Evolutionary conservation across 257 asterid species (phyloP).

Genomic region (Striga asiatica): DNA sequence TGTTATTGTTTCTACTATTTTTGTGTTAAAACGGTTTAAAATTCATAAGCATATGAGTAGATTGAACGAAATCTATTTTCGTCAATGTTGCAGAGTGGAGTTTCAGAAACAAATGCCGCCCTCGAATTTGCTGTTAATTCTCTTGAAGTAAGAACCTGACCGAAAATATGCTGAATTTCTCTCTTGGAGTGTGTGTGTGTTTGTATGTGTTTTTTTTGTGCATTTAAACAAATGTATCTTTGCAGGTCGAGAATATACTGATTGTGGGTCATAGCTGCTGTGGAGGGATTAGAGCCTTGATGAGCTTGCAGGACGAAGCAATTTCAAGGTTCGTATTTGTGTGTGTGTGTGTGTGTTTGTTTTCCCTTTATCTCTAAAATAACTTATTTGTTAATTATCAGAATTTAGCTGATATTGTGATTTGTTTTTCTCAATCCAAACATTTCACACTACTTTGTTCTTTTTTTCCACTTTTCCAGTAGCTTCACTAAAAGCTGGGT

Average conservation of each 20-base stretch:
- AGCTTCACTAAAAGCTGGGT: slow-evolving; percentile 88
- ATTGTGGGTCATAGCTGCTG: slow-evolving; percentile 93
- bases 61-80: too few species aligned
- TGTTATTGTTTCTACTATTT: too few species aligned
- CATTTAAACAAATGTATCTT: too few species aligned
- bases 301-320: slow-evolving; percentile 71
- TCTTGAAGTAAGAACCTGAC: slow-evolving; percentile 56
- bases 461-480: slow-evolving; percentile 35
- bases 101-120: slow-evolving; percentile 93
- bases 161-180: background rate
- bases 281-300: slow-evolving; percentile 92
- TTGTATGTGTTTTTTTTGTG: background rate
- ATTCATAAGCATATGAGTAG: too few species aligned
- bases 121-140: slow-evolving; percentile 89
- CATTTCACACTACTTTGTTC: too few species aligned
- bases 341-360: background rate
- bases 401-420: too few species aligned
- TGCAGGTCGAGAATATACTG: slow-evolving; percentile 79
- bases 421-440: too few species aligned
- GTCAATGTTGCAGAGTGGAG: slow-evolving; percentile 62
- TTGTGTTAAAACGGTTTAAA: too few species aligned
- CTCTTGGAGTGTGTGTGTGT: background rate
- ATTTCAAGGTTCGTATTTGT: slow-evolving; percentile 40
- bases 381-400: too few species aligned
- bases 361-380: slow-evolving; percentile 16